phyloP scores from a whole-genome alignment of 306 rosid genomes.

The Echinosophora koreensis region DNA sequence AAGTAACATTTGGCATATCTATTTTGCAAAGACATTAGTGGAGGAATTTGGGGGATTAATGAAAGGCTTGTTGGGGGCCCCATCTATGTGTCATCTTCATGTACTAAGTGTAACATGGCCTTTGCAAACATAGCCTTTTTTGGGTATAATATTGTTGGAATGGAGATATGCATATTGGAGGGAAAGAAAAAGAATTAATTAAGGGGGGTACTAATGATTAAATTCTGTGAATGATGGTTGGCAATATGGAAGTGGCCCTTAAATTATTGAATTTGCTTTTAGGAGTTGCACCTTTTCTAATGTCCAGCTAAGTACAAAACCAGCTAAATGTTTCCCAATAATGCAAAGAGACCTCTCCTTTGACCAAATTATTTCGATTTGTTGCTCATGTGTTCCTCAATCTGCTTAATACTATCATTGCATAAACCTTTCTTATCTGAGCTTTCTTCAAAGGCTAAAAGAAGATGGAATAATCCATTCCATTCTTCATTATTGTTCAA shows the following conservation, averaged over 20 bases:
- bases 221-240: slow-evolving; percentile 60
- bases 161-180: slow-evolving; percentile 58
- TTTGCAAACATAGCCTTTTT: slow-evolving; percentile 63
- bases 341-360: slow-evolving; percentile 53
- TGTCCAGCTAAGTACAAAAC: slow-evolving; percentile 69
- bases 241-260: slow-evolving; percentile 59
- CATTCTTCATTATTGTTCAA: slow-evolving; percentile 41
- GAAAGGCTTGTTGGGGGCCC: slow-evolving; percentile 59
- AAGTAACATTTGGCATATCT: slow-evolving; percentile 38
- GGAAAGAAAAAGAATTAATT: slow-evolving; percentile 56
- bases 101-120: slow-evolving; percentile 54
- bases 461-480: slow-evolving; percentile 45
- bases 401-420: slow-evolving; percentile 68
- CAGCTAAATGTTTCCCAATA: slow-evolving; percentile 80
- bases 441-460: slow-evolving; percentile 59
- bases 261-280: slow-evolving; percentile 58
- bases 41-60: slow-evolving; percentile 56
- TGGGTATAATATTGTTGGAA: slow-evolving; percentile 56
- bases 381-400: slow-evolving; percentile 51
- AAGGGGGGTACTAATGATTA: slow-evolving; percentile 58
- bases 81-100: slow-evolving; percentile 56
- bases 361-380: slow-evolving; percentile 58
- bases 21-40: slow-evolving; percentile 49
- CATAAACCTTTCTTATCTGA: slow-evolving; percentile 52
- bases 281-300: slow-evolving; percentile 38